Base-by-base conservation (phyloP, 768 basidiomycete genomes). In the Lepiota brunneoincarnata region DNA sequence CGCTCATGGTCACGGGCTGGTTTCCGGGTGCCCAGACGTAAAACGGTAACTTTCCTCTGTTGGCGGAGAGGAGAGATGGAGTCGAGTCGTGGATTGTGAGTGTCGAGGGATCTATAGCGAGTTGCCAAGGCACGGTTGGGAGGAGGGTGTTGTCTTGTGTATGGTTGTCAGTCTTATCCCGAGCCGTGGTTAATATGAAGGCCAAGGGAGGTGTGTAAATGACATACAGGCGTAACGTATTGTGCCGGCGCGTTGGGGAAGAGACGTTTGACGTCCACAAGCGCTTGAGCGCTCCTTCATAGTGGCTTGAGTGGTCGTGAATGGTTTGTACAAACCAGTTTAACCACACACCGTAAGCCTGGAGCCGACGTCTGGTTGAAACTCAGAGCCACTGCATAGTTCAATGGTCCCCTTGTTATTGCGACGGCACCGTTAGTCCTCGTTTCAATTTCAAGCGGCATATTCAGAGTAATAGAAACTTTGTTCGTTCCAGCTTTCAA, bases 1-100 rank as follows among this genome's bases (percentile, higher is more conserved):
- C 72, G 2, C 66, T 71, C 72, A 76, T 72, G 1, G 69, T 72
- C 21, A 76, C 62, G 9, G 75, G 75, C 23, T 67, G 67, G 20
- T 65, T 66, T 6, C 66, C 71, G 1, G 74, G 68, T 4, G 71
- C 73, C 74, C 73, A 75, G 1, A 67, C 70, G 43, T 74, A 72
- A 56, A 62, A 72, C 2, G 74, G 73, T n/a, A 75, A 11, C 18
- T 44, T 44, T 0, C 51, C 51, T 14, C 12, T 2, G 34, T 51
- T 61, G 3, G 61, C 49, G 0, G 66, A 54, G 2, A 58, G 57
- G 18, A 57, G 60, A 1, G 53, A 47, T 1, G 70, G 68, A 20
- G 59, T 51, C 14, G 50, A 61, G 44, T 75, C 74, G 6, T 64
- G 61, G 17, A 74, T 62, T 3, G 57, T 49, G 41, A 75, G 67